Conservation (phyloP, 1,139 yeast genomes). For the Kodamaea arcana region DNA sequence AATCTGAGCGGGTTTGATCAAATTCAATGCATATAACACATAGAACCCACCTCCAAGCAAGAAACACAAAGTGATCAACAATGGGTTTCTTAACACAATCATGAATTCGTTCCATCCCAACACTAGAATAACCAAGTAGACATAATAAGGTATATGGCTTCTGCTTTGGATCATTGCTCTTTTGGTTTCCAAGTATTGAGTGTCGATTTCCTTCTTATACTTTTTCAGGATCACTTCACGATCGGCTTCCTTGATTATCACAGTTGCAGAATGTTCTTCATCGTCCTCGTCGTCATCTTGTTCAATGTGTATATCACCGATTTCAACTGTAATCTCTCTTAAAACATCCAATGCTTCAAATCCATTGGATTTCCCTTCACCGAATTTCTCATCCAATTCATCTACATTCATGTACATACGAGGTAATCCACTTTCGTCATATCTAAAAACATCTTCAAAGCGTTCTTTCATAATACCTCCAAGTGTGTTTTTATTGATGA, state of each 20-base stretch:
- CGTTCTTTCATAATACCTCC: slow-evolving; percentile 57
- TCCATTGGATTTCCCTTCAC: slow-evolving; percentile 11
- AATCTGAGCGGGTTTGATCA: slow-evolving; percentile 70
- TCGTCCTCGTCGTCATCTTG: slow-evolving; percentile 33
- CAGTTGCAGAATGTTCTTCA: slow-evolving; percentile 32
- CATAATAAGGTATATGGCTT: slow-evolving; percentile 79
- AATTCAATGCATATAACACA: slow-evolving; percentile 63
- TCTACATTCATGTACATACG: slow-evolving; percentile 70
- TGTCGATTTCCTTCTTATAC: slow-evolving; percentile 75
- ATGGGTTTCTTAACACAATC: slow-evolving; percentile 82
- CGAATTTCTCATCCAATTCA: slow-evolving; percentile 68
- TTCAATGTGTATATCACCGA: slow-evolving; percentile 12
- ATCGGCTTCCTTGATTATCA: slow-evolving; percentile 55
- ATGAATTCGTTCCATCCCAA: slow-evolving; percentile 96
- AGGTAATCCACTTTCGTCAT: slow-evolving; percentile 80
- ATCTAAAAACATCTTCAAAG: slow-evolving; percentile 80
- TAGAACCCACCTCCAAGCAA: slow-evolving; percentile 58
- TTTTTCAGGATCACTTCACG: slow-evolving; percentile 54
- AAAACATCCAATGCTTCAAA: slow-evolving; percentile 6
- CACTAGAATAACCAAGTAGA: slow-evolving; percentile 65
- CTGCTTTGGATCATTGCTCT: slow-evolving; percentile 66
- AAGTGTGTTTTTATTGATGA: slow-evolving; percentile 55
- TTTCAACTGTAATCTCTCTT: slow-evolving; percentile 6
- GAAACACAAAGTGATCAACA: slow-evolving; percentile 57
- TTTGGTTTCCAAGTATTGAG: slow-evolving; percentile 80